These are phyloP conservation scores for Tuber microsphaerosporum DNA, from an alignment of 495 filamentous ascomycete species.

Conservation along the genomic window DNA sequence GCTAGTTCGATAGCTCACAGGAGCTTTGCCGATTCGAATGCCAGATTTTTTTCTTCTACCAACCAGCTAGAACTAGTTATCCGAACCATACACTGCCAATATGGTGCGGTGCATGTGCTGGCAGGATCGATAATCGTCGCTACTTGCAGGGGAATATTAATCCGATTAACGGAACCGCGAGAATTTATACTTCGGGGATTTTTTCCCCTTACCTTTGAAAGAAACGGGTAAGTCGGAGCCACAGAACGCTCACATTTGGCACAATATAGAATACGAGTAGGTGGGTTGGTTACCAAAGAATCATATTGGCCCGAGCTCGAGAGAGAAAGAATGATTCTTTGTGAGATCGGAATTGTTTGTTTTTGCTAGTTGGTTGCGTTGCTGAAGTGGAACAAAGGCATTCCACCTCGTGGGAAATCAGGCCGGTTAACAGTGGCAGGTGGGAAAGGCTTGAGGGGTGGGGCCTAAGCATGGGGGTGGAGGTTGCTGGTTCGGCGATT, in stretches of 20 bases:
- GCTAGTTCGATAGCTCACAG: background rate
- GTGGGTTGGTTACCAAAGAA: background rate
- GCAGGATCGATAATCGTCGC: background rate
- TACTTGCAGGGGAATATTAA: background rate
- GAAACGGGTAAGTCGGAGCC: background rate
- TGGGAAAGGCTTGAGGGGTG: conserved; percentile 7
- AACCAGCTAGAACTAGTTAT: background rate
- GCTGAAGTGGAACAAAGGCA: conserved; percentile 9
- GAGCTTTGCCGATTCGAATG: background rate
- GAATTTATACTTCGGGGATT: background rate
- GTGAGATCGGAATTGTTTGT: background rate
- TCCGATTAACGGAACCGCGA: background rate
- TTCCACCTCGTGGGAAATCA: conserved; percentile 18
- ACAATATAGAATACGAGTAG: too few relatives aligned
- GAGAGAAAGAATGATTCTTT: background rate
- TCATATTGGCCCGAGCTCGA: background rate
- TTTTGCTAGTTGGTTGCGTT: background rate
- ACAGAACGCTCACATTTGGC: background rate
- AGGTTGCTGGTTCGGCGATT: conserved; percentile 18
- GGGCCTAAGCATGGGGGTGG: conserved; percentile 24
- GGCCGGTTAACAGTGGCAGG: conserved; percentile 8
- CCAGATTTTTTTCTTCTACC: background rate
- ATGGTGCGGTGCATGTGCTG: background rate
- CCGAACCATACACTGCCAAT: background rate
- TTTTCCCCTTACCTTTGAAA: too few relatives aligned